Percentiles rank a stretch among this genome's conserved stretches.
Evolutionary conservation across 2,329 filamentous ascomycete genomes (phyloP).

Genomic region (Sporothrix brunneoviolacea): DNA sequence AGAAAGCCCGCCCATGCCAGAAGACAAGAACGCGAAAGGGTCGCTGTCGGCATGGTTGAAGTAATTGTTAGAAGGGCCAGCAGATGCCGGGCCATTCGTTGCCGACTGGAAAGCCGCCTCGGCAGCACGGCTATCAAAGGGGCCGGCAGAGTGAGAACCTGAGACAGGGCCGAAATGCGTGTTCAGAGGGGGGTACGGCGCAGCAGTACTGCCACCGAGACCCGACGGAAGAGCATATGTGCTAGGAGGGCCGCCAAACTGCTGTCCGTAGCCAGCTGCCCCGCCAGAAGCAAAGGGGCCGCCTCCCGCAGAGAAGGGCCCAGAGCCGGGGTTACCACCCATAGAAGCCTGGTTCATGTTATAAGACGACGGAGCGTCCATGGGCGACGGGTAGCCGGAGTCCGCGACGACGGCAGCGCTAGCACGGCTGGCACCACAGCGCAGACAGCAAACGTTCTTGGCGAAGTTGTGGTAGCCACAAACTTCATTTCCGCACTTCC

Average conservation of each 20-base stretch:
- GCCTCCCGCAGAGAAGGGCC: slow-evolving; percentile 61
- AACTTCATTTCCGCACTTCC: slow-evolving; percentile 96
- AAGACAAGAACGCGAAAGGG: slow-evolving; percentile 72
- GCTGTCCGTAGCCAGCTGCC: slow-evolving; percentile 63
- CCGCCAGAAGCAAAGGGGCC: slow-evolving; percentile 57
- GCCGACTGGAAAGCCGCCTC: slow-evolving; percentile 92
- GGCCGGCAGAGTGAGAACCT: slow-evolving; percentile 73
- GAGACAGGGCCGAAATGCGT: slow-evolving; percentile 72
- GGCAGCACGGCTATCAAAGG: slow-evolving; percentile 87
- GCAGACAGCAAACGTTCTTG: slow-evolving; percentile 96
- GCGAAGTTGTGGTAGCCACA: slow-evolving; percentile 99
- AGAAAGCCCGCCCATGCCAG: slow-evolving; percentile 64
- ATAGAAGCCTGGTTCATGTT: slow-evolving; percentile 85
- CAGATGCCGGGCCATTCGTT: slow-evolving; percentile 71
- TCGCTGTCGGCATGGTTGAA: slow-evolving; percentile 61
- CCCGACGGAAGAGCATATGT: slow-evolving; percentile 86
- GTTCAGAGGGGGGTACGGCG: slow-evolving; percentile 75
- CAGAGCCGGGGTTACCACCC: slow-evolving; percentile 69
- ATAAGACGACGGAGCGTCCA: slow-evolving; percentile 79
- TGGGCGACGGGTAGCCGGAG: slow-evolving; percentile 81
- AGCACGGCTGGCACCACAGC: slow-evolving; percentile 90
- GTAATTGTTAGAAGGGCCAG: slow-evolving; percentile 68
- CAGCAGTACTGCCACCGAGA: slow-evolving; percentile 68
- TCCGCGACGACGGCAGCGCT: slow-evolving; percentile 92
- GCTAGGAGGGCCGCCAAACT: slow-evolving; percentile 81